These are phyloP conservation scores for Rhodotorula sp. DNA, from an alignment of 1,284 basidiomycete genomes.

Conservation along the genomic window DNA sequence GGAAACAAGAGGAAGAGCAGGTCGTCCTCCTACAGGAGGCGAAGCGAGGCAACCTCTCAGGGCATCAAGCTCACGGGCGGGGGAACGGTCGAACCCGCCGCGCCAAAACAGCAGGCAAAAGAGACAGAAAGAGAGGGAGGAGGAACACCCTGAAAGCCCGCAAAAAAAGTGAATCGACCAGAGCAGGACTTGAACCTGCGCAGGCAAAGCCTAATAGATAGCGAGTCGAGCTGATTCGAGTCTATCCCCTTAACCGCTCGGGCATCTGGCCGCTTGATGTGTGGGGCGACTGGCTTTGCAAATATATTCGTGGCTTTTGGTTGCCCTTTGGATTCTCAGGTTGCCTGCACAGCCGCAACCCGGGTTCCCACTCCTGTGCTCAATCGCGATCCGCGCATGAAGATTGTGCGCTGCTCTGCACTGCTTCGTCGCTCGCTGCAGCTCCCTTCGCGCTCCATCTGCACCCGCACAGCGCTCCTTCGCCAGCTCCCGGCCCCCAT, in stretches of 20 bases:
- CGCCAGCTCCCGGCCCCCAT: neutral
- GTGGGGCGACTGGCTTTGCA: too few relatives aligned
- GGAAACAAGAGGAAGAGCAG: too few relatives aligned
- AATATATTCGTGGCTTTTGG: too few relatives aligned
- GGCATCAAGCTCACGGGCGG: too few relatives aligned
- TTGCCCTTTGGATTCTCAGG: neutral
- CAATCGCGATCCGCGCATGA: neutral
- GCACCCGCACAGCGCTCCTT: fast-evolving
- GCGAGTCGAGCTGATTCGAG: slow-evolving; percentile 14
- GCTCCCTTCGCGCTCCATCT: neutral
- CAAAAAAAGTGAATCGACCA: neutral
- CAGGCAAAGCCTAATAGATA: slow-evolving; percentile 21
- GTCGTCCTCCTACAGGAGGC: too few relatives aligned
- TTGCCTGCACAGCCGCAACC: neutral
- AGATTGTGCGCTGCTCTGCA: neutral
- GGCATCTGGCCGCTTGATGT: slow-evolving; percentile 16
- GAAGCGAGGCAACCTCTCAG: too few relatives aligned
- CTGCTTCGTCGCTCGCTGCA: neutral
- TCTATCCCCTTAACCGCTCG: slow-evolving; percentile 25
- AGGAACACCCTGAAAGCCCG: neutral
- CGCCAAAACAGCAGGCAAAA: too few relatives aligned
- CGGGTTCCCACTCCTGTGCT: too few relatives aligned
- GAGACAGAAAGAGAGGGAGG: neutral
- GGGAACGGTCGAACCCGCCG: too few relatives aligned
- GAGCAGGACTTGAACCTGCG: slow-evolving; percentile 20